Conservation (phyloP, 306 rosid species). For the Spatholobus suberectus region DNA sequence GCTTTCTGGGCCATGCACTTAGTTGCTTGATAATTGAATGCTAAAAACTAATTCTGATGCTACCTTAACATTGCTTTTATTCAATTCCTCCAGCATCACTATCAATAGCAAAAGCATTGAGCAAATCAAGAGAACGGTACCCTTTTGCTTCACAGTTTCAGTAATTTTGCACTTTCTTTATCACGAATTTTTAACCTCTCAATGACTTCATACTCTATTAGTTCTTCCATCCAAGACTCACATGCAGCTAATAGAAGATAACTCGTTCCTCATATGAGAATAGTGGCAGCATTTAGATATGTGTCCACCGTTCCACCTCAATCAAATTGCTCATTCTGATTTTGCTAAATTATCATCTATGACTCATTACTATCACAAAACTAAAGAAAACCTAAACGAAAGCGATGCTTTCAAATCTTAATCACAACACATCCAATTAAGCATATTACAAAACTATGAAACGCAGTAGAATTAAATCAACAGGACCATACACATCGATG, state of each 20-base stretch:
- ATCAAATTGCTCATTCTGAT: background rate
- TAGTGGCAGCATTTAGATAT: background rate
- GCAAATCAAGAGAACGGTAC: background rate
- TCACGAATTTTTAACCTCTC: background rate
- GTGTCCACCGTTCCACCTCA: no score
- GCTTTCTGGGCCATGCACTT: background rate
- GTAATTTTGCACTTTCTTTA: background rate
- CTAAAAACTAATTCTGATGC: background rate
- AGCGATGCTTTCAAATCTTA: background rate
- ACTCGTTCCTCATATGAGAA: background rate
- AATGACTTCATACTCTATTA: background rate
- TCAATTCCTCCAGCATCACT: constrained; percentile 1
- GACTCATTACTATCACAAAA: background rate
- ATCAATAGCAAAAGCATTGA: background rate
- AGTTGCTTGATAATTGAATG: background rate
- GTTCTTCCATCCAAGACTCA: background rate
- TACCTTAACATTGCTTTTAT: background rate
- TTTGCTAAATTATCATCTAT: background rate
- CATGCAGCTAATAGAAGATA: background rate
- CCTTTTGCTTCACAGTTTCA: background rate
- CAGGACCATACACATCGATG: background rate
- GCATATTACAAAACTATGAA: background rate
- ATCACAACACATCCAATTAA: background rate
- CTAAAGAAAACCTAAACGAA: background rate
- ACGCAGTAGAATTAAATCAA: background rate